phyloP scores from a whole-genome alignment of 2,329 filamentous ascomycete genomes.

The Phyllosticta citriasiana region DNA sequence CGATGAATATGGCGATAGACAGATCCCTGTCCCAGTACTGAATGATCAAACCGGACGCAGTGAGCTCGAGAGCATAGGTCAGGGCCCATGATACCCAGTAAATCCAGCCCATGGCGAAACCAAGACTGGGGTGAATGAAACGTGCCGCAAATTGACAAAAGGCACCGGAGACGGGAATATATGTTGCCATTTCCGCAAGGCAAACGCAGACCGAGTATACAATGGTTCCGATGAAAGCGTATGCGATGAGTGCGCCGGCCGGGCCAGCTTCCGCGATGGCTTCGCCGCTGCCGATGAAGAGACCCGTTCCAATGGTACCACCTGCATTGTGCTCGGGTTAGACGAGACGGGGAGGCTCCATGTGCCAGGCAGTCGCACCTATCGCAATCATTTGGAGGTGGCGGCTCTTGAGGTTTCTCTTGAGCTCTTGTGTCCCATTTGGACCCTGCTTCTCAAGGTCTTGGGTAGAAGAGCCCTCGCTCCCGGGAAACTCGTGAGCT shows the following conservation, averaged over 20 bases:
- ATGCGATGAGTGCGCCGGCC: slow-evolving; percentile 37
- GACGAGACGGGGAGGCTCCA: neutral
- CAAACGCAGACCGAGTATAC: slow-evolving; percentile 65
- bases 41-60: slow-evolving; percentile 62
- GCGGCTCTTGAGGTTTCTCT: slow-evolving; percentile 27
- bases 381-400: slow-evolving; percentile 32
- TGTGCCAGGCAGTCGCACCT: slow-evolving; percentile 16
- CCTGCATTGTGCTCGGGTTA: slow-evolving; percentile 14
- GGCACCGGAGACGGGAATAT: slow-evolving; percentile 64
- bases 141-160: slow-evolving; percentile 69
- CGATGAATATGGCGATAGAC: slow-evolving; percentile 62
- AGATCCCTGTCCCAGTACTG: slow-evolving; percentile 59
- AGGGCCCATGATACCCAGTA: slow-evolving; percentile 74
- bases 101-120: slow-evolving; percentile 73
- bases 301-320: slow-evolving; percentile 41
- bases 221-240: slow-evolving; percentile 51
- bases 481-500: slow-evolving; percentile 3
- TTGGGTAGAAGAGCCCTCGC: slow-evolving; percentile 2
- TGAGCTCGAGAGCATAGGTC: slow-evolving; percentile 64
- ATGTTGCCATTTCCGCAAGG: slow-evolving; percentile 61
- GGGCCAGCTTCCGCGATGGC: slow-evolving; percentile 41
- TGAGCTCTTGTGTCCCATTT: slow-evolving; percentile 17
- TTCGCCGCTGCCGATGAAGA: slow-evolving; percentile 42
- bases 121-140: slow-evolving; percentile 62
- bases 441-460: slow-evolving; percentile 28